These are phyloP conservation scores for Venturia pyrina DNA, from an alignment of 2,329 filamentous ascomycete genomes.

Conservation along the genomic window DNA sequence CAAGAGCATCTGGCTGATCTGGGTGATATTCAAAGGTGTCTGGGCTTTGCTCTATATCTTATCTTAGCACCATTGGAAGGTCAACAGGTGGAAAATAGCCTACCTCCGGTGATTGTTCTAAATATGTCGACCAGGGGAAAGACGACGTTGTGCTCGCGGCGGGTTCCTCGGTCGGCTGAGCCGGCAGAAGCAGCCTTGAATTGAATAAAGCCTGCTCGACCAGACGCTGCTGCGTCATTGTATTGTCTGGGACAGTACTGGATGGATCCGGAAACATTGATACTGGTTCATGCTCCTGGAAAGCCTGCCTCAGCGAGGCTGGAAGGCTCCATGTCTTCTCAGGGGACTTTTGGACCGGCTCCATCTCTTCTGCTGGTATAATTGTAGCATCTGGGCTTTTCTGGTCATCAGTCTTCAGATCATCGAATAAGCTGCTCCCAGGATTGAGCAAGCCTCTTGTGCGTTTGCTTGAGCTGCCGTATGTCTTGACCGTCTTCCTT, in stretches of 20 bases:
- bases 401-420: neutral
- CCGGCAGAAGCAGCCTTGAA: neutral
- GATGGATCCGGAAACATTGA: slow-evolving; percentile 9
- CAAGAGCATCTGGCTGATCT: slow-evolving; percentile 1
- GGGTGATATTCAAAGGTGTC: neutral
- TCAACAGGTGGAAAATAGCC: neutral
- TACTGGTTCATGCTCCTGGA: slow-evolving; percentile 5
- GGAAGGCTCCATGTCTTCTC: slow-evolving; percentile 8
- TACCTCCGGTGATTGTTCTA: slow-evolving; percentile 1
- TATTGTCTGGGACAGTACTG: slow-evolving; percentile 11
- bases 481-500: slow-evolving; percentile 1
- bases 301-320: slow-evolving; percentile 5
- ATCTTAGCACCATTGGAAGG: neutral
- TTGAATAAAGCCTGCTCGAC: slow-evolving; percentile 7
- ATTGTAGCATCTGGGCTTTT: neutral
- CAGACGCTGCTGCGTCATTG: slow-evolving; percentile 8
- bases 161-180: neutral
- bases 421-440: neutral
- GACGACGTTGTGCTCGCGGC: neutral
- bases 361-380: neutral
- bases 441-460: neutral
- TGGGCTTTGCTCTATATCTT: neutral
- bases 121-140: slow-evolving; percentile 8
- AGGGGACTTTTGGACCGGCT: neutral
- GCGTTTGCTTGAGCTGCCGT: neutral